phyloP scores from a whole-genome alignment of 106 monocot genomes.

The Acanthochlamys bracteata region DNA sequence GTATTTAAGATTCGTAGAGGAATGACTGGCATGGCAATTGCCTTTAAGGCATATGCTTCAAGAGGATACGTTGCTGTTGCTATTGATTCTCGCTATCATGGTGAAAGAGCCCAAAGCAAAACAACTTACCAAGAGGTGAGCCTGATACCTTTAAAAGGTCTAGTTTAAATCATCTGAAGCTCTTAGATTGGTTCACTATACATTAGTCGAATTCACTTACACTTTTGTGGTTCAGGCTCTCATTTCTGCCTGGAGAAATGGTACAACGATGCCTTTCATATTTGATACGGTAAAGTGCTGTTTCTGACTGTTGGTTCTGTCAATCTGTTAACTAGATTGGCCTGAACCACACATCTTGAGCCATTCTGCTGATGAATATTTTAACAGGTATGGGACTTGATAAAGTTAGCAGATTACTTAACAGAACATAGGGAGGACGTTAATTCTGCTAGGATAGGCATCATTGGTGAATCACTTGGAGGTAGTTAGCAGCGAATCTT shows the following conservation, averaged over 20 bases:
- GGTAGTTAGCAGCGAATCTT: constrained; percentile 26
- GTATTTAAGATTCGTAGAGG: too few species aligned
- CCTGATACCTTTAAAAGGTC: not conserved
- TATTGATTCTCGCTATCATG: constrained; percentile 96
- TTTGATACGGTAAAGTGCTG: constrained; percentile 67
- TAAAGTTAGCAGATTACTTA: constrained; percentile 92
- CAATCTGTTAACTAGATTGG: too few species aligned
- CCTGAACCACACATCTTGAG: not conserved
- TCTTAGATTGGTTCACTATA: not conserved
- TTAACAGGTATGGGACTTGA: constrained; percentile 87
- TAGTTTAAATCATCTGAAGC: not conserved
- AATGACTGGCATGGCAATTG: not conserved
- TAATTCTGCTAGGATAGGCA: constrained; percentile 74
- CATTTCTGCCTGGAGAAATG: constrained; percentile 80
- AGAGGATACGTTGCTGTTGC: constrained; percentile 82
- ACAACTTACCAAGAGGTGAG: constrained; percentile 79
- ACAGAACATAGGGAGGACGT: constrained; percentile 60
- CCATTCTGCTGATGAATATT: not conserved
- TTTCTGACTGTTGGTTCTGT: too few species aligned
- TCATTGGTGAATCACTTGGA: constrained; percentile 98
- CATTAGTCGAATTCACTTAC: not conserved
- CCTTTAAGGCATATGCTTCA: constrained; percentile 85
- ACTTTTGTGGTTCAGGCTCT: constrained; percentile 45
- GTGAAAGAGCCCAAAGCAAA: constrained; percentile 63
- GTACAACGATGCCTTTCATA: constrained; percentile 92